Evolutionary conservation across 805 yeast genomes (phyloP).

Genomic region (Metschnikowia santaceciliae): DNA sequence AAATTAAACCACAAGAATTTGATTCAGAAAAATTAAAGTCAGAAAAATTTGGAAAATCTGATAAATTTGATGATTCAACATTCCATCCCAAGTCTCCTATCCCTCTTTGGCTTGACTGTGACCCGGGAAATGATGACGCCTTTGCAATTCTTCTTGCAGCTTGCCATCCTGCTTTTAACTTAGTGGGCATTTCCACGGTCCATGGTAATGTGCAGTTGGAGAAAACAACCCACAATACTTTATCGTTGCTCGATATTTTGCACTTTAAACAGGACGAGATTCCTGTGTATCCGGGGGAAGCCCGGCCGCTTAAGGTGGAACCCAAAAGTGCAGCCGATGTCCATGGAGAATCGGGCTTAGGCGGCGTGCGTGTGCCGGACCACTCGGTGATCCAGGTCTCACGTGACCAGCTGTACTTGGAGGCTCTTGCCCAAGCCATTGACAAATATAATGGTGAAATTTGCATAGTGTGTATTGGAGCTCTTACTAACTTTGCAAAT

Average conservation of each 20-base stretch:
- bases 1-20: too few species aligned
- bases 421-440: slow-evolving; percentile 43
- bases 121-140: slow-evolving; percentile 89
- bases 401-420: slow-evolving; percentile 26
- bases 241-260: slow-evolving; percentile 62
- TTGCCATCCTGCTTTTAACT: slow-evolving; percentile 52
- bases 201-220: slow-evolving; percentile 67
- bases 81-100: slow-evolving; percentile 8
- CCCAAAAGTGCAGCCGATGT: slow-evolving; percentile 56
- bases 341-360: slow-evolving; percentile 75
- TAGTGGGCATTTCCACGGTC: slow-evolving; percentile 70
- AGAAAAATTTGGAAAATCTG: too few species aligned
- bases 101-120: slow-evolving; percentile 88
- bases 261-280: slow-evolving; percentile 38
- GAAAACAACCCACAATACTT: slow-evolving; percentile 65
- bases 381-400: slow-evolving; percentile 30
- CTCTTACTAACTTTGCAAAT: slow-evolving; percentile 67
- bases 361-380: slow-evolving; percentile 64
- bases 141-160: slow-evolving; percentile 66
- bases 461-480: slow-evolving; percentile 69
- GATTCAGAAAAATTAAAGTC: too few species aligned
- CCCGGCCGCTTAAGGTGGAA: slow-evolving; percentile 49
- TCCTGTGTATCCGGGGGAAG: slow-evolving; percentile 66
- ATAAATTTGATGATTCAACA: too few species aligned
- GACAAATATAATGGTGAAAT: slow-evolving; percentile 43